Evolutionary conservation across 2,329 filamentous ascomycete genomes (phyloP).

Genomic region (Calonectria multiphialidica): DNA sequence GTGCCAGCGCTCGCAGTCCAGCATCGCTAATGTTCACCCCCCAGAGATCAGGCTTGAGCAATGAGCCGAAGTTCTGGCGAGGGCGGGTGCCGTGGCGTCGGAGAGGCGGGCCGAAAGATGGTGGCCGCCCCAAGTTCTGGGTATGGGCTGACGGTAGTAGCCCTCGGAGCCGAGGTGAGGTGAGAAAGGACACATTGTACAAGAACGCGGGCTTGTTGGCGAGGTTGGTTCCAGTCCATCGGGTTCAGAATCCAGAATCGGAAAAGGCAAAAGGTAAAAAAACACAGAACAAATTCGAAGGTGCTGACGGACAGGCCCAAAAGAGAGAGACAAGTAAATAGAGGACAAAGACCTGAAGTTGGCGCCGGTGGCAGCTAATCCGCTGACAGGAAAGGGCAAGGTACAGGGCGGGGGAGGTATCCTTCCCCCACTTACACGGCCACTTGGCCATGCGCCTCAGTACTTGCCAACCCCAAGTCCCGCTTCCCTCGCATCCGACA

Average conservation of each 20-base stretch:
- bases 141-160: slow-evolving; percentile 39
- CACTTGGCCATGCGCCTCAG: slow-evolving; percentile 11
- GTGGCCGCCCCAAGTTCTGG: slow-evolving; percentile 34
- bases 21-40: background rate
- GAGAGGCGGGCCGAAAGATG: slow-evolving; percentile 51
- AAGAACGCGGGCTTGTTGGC: background rate
- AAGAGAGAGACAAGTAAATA: background rate
- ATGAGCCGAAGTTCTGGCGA: slow-evolving; percentile 43
- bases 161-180: slow-evolving; percentile 24
- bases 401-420: slow-evolving; percentile 28
- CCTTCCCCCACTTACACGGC: slow-evolving; percentile 27
- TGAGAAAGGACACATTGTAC: slow-evolving; percentile 29
- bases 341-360: background rate
- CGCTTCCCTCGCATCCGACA: slow-evolving; percentile 11
- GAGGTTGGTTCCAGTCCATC: background rate
- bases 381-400: slow-evolving; percentile 20
- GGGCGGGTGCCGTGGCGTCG: slow-evolving; percentile 45
- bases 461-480: background rate
- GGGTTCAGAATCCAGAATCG: background rate
- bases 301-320: background rate
- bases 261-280: background rate
- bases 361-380: background rate
- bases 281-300: background rate
- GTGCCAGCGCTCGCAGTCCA: background rate
- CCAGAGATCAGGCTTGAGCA: background rate